Evolutionary conservation across 371 early-diverging fungal genomes (phyloP).

Genomic region (Gilbertella persicaria): DNA sequence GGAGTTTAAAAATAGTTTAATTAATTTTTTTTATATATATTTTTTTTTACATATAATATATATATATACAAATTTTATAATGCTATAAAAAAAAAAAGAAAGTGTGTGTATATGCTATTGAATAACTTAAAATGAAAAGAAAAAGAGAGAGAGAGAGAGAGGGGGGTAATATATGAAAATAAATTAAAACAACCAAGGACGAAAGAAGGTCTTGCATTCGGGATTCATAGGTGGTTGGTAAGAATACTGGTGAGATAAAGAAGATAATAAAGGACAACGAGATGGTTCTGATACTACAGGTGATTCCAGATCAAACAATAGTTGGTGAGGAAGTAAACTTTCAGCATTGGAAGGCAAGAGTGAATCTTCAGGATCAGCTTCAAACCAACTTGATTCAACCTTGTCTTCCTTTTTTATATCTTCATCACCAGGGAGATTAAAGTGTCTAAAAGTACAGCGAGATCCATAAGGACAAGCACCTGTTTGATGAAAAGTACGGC

Average conservation of each 20-base stretch:
- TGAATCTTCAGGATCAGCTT: constrained; percentile 16
- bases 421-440: constrained; percentile 26
- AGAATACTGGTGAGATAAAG: constrained; percentile 17
- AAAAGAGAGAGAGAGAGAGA: neutral
- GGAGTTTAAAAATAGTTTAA: too few species aligned
- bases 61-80: too few species aligned
- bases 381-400: constrained; percentile 10
- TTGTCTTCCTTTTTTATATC: constrained; percentile 24
- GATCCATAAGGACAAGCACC: constrained; percentile 94
- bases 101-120: too few species aligned
- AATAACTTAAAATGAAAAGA: too few species aligned
- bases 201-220: constrained; percentile 21
- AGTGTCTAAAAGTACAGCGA: constrained; percentile 96
- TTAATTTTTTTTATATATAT: too few species aligned
- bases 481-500: constrained; percentile 85
- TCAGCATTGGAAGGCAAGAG: constrained; percentile 37
- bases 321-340: constrained; percentile 36
- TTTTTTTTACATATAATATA: too few species aligned
- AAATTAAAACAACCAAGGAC: constrained; percentile 28
- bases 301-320: constrained; percentile 32
- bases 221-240: constrained; percentile 6
- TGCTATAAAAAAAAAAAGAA: too few species aligned
- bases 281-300: constrained; percentile 21
- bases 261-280: constrained; percentile 25
- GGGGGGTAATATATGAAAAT: neutral